These are phyloP conservation scores for Fraxinus sp. DNA, from an alignment of 305 asterid species.

Conservation along the genomic window DNA sequence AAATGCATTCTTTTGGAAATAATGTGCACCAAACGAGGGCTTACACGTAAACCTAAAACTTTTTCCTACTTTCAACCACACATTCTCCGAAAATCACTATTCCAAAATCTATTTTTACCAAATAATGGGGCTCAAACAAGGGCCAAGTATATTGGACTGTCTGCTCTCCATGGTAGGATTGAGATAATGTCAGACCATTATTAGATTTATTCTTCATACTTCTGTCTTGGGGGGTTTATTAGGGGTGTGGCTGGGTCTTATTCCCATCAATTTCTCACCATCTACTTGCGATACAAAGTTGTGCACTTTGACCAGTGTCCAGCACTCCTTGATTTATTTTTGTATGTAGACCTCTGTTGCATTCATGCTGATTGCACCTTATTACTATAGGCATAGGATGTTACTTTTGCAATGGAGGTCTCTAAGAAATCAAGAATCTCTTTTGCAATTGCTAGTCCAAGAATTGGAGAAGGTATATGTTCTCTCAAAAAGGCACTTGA, in stretches of 20 bases:
- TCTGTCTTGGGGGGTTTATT: no score
- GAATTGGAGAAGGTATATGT: slow-evolving; percentile 54
- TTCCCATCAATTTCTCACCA: slow-evolving; percentile 1
- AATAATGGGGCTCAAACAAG: no score
- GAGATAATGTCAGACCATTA: not conserved
- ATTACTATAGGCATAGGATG: slow-evolving; percentile 68
- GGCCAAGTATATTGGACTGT: not conserved
- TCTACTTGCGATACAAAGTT: slow-evolving; percentile 4
- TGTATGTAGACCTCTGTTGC: not conserved
- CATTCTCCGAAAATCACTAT: no score
- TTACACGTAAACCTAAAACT: no score
- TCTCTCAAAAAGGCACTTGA: slow-evolving; percentile 75
- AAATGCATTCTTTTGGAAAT: no score
- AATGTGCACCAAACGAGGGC: no score
- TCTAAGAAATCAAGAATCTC: slow-evolving; percentile 74
- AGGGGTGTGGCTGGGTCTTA: not conserved
- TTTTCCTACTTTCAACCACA: no score
- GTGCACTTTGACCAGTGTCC: not conserved
- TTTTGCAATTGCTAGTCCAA: slow-evolving; percentile 57
- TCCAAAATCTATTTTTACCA: no score
- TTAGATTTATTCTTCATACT: no score
- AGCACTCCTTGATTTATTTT: no score
- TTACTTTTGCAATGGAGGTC: slow-evolving; percentile 83
- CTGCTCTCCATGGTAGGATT: not conserved
- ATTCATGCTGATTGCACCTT: slow-evolving; percentile 1